Base-by-base conservation (phyloP, 2,329 filamentous ascomycete species). In the Cladophialophora yegresii region DNA sequence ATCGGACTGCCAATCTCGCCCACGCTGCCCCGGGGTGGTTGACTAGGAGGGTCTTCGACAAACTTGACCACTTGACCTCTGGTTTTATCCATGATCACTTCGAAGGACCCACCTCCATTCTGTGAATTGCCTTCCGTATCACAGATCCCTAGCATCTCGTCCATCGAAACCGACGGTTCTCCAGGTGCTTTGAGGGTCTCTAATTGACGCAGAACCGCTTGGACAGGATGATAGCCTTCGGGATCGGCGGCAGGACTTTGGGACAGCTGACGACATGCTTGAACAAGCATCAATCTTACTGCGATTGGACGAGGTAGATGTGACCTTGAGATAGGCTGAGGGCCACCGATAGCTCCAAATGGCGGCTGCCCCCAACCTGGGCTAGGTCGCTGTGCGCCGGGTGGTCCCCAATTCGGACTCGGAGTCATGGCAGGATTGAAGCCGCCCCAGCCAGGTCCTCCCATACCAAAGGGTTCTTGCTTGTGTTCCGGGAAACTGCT, bases 71-170 rank as follows among this genome's bases (percentile, higher is more conserved):
- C 76, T 53, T 75, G 74, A 30, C 75, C 76, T 30, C 72, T 71
- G 32, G 62, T 40, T 20, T 77, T 80, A 55, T 86, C 84, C 45
- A 83, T 81, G 66, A 83, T 84, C 67, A 90, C 83, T 36, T 90
- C 87, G 73, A 99, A 96, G 28, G 85, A 89, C n/a, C 95, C 95
- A 51, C 93, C 93, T 53, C 95, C 95, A 72, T 98, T 98, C 64
- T 88, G 86, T 1, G 81, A 75, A 72, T 89, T 96, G 63, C 95
- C 95, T 75, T 96, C 91, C 0, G 93, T 96, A 72, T 98, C 93
- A 75, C 91, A 95, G 64, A 96, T 89, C 63, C 90, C 87, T 45
- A 93, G 82, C 71, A 98, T 83, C 72, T 97, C 93, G 28, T 82
- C 83, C 73, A 81, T 86, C 76, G 69, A 81, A 75, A 81, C 86